Percentiles rank a stretch among this genome's conserved stretches.
Conservation (phyloP, 1,139 yeast species). For the Candida labiduridarum region DNA sequence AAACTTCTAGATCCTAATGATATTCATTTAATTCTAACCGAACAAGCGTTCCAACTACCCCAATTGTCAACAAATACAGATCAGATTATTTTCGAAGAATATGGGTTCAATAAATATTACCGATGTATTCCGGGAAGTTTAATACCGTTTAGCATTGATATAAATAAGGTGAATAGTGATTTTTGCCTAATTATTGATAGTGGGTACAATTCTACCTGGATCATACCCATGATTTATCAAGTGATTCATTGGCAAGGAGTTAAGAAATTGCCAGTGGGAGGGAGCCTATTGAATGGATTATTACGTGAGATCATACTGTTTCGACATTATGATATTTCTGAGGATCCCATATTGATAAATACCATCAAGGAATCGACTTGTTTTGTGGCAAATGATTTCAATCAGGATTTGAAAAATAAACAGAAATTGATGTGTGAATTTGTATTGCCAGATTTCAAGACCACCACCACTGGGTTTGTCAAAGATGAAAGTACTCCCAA, state of each 20-base stretch:
- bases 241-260: slow-evolving; percentile 79
- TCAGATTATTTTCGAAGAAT: slow-evolving; percentile 93
- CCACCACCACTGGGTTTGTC: slow-evolving; percentile 71
- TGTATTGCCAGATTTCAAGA: slow-evolving; percentile 84
- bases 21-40: slow-evolving; percentile 63
- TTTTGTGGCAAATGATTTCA: slow-evolving; percentile 63
- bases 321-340: slow-evolving; percentile 91
- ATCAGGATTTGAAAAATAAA: slow-evolving; percentile 49
- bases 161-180: slow-evolving; percentile 40
- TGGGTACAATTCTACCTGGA: slow-evolving; percentile 87
- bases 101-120: slow-evolving; percentile 70
- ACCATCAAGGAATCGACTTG: slow-evolving; percentile 83
- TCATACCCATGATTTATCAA: slow-evolving; percentile 82
- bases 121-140: slow-evolving; percentile 65
- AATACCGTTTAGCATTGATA: slow-evolving; percentile 62
- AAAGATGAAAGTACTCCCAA: slow-evolving; percentile 17
- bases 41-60: slow-evolving; percentile 82
- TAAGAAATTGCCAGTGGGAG: slow-evolving; percentile 78
- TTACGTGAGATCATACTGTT: slow-evolving; percentile 84
- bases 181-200: slow-evolving; percentile 82
- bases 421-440: slow-evolving; percentile 53
- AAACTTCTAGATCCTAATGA: slow-evolving; percentile 44
- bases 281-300: slow-evolving; percentile 79
- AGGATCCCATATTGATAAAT: slow-evolving; percentile 83
- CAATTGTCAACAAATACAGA: slow-evolving; percentile 84